phyloP scores from a whole-genome alignment of 2,329 filamentous ascomycete species.

The Cladosporium colombiae region DNA sequence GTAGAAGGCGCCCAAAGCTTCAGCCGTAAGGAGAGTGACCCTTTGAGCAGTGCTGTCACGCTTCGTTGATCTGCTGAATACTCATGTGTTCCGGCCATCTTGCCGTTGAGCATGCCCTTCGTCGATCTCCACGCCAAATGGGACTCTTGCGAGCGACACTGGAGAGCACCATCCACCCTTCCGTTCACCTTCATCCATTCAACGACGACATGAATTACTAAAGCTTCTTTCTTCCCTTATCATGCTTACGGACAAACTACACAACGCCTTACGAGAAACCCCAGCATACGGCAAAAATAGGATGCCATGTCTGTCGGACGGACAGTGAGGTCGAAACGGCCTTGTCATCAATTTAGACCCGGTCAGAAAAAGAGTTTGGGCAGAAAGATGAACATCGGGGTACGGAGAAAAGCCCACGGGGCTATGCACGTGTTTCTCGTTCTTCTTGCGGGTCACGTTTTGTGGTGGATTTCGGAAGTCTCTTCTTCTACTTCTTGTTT shows the following conservation, averaged over 20 bases:
- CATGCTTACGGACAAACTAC: not conserved
- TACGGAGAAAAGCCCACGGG: not conserved
- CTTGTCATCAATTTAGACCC: not conserved
- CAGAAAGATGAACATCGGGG: not conserved
- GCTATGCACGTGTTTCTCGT: not conserved
- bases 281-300: not conserved
- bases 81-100: too few relatives aligned
- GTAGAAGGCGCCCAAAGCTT: conserved; percentile 34
- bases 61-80: conserved; percentile 7
- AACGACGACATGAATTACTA: conserved; percentile 16
- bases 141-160: not conserved
- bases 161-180: not conserved
- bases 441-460: not conserved
- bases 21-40: conserved; percentile 8
- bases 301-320: not conserved
- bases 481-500: not conserved
- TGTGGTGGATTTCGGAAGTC: not conserved
- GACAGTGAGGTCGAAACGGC: not conserved
- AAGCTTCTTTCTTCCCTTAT: not conserved
- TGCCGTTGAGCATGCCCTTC: not conserved
- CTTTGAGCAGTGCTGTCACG: not conserved
- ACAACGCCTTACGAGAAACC: conserved; percentile 1
- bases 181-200: not conserved
- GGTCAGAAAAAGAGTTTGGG: not conserved
- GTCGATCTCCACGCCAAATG: too few relatives aligned